Conservation (phyloP, 1,284 basidiomycete species). For the Puccinia coronata region DNA sequence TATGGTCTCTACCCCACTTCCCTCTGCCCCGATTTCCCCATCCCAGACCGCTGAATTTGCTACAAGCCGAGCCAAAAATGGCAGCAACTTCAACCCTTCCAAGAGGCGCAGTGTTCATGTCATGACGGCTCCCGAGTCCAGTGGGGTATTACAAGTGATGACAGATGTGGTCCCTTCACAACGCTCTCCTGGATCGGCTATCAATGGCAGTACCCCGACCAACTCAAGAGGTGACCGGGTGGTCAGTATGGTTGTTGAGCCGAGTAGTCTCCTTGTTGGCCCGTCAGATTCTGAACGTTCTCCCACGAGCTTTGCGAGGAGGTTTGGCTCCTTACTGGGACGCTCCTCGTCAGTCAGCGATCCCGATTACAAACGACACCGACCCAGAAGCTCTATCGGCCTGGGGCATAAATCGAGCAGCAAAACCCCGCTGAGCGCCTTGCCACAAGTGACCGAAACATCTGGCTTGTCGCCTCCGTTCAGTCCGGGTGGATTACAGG, state of each 20-base stretch:
- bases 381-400: slow-evolving; percentile 63
- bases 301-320: slow-evolving; percentile 53
- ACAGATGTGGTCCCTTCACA: slow-evolving; percentile 12
- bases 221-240: slow-evolving; percentile 66
- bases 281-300: slow-evolving; percentile 54
- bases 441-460: slow-evolving; percentile 55
- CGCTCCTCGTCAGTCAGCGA: slow-evolving; percentile 53
- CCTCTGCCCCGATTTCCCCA: slow-evolving; percentile 29
- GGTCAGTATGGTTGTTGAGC: slow-evolving; percentile 47
- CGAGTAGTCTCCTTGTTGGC: slow-evolving; percentile 53
- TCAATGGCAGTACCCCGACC: background rate
- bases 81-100: background rate
- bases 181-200: background rate
- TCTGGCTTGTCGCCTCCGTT: slow-evolving; percentile 24
- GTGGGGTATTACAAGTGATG: slow-evolving; percentile 4
- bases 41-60: background rate
- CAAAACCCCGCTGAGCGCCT: slow-evolving; percentile 52
- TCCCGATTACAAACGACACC: slow-evolving; percentile 53
- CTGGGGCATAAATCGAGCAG: slow-evolving; percentile 63
- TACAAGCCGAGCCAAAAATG: background rate
- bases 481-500: slow-evolving; percentile 24
- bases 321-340: slow-evolving; percentile 58
- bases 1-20: slow-evolving; percentile 17
- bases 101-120: slow-evolving; percentile 39
- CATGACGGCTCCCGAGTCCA: slow-evolving; percentile 37